Base-by-base conservation (phyloP, 2,329 filamentous ascomycete species). In the Calonectria montana region DNA sequence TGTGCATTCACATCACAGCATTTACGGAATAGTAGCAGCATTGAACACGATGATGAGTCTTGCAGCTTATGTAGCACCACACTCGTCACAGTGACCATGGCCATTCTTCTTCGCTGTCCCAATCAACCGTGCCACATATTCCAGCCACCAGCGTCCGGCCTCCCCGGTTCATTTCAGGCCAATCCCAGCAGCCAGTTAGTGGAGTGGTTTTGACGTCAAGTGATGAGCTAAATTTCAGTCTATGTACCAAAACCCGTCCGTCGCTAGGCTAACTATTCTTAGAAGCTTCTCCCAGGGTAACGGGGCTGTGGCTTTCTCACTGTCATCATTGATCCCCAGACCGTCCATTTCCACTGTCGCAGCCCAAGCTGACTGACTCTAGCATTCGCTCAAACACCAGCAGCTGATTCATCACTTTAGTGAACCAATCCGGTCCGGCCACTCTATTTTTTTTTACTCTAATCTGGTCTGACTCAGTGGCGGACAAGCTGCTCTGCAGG, bases 371-470 rank as follows among this genome's bases (percentile, higher is more conserved):
- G 53, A 59, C 53, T 59, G 53, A 59, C 53, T 59, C 35, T 50
- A 50, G 25, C 8, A 27, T 16, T 35, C 31, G 31, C 10, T 9
- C 31, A 35, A 35, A 35, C 9, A 35, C 9, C 1, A 4, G 2
- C 29, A 25, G 37, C 29, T 37, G 27, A 53, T 16, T 37, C 31
- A 35, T 12, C 29, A 2, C 5, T 16, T 1, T 3, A 4, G 31
- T 37, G 21, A 25, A 35, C 53, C 53, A 59, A 21, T 16, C 31
- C 53, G n/a, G 35, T 59, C 53, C 35, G 31, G 31, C 31, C 53
- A 59, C 53, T 59, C 35, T 59, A 59, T 59, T 59, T 59, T 59
- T 59, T 59, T 59, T 59, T 21, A 35, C 31, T 39, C 23, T 59
- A 59, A 55, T 18, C 10, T 41, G 5, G 37, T 16, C 35, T 16